phyloP scores from a whole-genome alignment of 2,329 filamentous ascomycete species.

The Xylariales sp. region DNA sequence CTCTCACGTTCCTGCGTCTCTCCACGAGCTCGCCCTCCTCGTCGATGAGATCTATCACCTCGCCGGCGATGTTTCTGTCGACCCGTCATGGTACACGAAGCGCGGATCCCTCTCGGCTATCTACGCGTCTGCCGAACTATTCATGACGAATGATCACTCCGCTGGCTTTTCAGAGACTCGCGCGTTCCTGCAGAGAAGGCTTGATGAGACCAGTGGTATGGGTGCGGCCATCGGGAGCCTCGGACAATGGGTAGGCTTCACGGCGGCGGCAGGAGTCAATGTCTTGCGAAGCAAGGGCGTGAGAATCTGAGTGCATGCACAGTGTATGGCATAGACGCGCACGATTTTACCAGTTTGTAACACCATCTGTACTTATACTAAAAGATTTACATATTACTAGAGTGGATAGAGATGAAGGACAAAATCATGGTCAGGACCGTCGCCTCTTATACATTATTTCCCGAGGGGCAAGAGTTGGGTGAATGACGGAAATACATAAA shows the following conservation, averaged over 20 bases:
- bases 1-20: constrained; percentile 67
- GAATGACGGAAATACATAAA: too few relatives aligned
- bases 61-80: constrained; percentile 75
- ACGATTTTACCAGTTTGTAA: too few relatives aligned
- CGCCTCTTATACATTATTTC: too few relatives aligned
- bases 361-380: too few relatives aligned
- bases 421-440: too few relatives aligned
- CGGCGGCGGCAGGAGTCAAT: constrained; percentile 71
- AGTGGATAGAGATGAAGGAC: too few relatives aligned
- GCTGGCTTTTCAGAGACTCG: constrained; percentile 71
- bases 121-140: constrained; percentile 75
- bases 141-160: constrained; percentile 87
- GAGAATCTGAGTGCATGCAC: too few relatives aligned
- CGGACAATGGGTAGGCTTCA: constrained; percentile 78
- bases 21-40: constrained; percentile 74
- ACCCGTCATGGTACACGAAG: constrained; percentile 80
- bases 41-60: constrained; percentile 93
- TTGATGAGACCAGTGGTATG: constrained; percentile 63
- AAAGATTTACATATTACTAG: too few relatives aligned
- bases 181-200: constrained; percentile 70
- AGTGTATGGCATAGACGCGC: too few relatives aligned
- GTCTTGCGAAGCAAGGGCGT: constrained; percentile 83
- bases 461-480: too few relatives aligned
- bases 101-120: constrained; percentile 51
- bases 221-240: constrained; percentile 60